Evolutionary conservation across 108 stramenopile species (phyloP).

Genomic region (Cylindrotheca closterium): DNA sequence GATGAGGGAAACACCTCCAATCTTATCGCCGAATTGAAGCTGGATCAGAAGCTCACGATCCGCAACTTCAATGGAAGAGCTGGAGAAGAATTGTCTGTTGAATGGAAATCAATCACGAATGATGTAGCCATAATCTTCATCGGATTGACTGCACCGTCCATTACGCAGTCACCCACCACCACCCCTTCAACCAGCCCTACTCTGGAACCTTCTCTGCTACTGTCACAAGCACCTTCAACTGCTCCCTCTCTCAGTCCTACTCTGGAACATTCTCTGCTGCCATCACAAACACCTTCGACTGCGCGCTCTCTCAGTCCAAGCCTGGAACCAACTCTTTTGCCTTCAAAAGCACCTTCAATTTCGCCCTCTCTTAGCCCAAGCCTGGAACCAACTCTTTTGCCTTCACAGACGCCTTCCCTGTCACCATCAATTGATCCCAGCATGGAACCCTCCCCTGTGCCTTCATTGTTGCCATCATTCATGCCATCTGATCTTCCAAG

Average conservation of each 20-base stretch:
- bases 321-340: too few species aligned
- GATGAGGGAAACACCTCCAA: neutral
- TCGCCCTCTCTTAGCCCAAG: too few species aligned
- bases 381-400: too few species aligned
- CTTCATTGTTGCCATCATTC: too few species aligned
- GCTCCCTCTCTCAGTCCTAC: neutral
- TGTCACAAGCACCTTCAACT: too few species aligned
- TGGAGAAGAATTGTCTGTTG: neutral
- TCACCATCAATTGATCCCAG: too few species aligned
- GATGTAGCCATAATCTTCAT: neutral
- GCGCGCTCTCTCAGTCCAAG: too few species aligned
- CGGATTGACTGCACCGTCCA: neutral
- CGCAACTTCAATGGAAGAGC: neutral
- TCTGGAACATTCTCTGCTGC: neutral
- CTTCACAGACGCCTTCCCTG: too few species aligned
- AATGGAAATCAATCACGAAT: neutral
- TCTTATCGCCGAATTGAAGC: neutral
- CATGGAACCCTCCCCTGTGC: too few species aligned
- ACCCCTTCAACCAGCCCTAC: neutral
- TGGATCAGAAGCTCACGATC: neutral
- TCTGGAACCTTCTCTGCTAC: neutral
- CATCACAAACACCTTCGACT: too few species aligned
- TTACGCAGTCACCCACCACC: neutral
- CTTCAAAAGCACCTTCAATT: too few species aligned
- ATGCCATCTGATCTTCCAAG: too few species aligned